Conservation (phyloP, 306 rosid genomes). For the Senna siamea region DNA sequence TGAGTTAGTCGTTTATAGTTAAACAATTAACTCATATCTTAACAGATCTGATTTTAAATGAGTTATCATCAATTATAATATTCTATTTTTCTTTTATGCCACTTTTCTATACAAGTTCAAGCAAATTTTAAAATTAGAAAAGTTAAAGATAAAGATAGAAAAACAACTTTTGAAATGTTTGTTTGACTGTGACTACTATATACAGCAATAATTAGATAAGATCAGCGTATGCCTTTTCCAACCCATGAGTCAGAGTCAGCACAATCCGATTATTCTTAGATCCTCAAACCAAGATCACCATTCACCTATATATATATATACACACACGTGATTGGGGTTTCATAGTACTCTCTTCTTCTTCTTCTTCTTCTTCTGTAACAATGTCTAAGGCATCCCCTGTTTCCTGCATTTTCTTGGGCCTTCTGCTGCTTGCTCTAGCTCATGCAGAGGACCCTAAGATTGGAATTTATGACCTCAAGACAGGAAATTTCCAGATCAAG, state of each 20-base stretch:
- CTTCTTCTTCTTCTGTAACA: not conserved
- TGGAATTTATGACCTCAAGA: slow-evolving; percentile 38
- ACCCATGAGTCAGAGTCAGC: no score
- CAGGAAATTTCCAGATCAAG: slow-evolving; percentile 33
- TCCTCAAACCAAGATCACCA: not conserved
- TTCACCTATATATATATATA: not conserved
- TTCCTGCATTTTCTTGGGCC: slow-evolving; percentile 5
- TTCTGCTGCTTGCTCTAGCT: slow-evolving; percentile 22
- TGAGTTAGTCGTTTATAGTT: not conserved
- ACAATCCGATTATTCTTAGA: not conserved
- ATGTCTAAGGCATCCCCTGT: slow-evolving; percentile 32
- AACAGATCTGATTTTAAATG: no score
- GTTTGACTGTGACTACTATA: no score
- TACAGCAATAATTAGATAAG: no score
- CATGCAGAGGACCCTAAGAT: slow-evolving; percentile 12
- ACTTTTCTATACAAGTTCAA: no score
- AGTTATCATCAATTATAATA: no score
- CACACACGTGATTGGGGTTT: not conserved
- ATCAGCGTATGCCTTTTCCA: no score
- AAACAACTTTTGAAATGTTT: no score
- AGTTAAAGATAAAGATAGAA: no score
- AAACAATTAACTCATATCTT: not conserved
- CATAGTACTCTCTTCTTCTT: not conserved
- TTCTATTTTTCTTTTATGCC: no score
- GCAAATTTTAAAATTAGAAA: no score